A percentile compares a stretch with the other conserved stretches of the same genome.
phyloP scores from a whole-genome alignment of 805 yeast genomes.

The Saccharomycopsis vini region DNA sequence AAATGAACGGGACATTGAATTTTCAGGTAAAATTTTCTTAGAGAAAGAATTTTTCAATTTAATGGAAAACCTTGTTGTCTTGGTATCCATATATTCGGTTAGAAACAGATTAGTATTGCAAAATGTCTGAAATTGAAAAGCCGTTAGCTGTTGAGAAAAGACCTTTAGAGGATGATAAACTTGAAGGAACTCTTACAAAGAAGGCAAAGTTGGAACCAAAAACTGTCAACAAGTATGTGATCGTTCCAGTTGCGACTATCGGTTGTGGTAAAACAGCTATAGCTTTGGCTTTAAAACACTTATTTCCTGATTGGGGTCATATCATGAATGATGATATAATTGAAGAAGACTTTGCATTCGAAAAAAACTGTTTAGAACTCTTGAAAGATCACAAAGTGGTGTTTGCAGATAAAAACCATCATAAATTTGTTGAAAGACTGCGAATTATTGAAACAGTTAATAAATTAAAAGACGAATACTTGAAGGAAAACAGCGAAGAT shows the following conservation, averaged over 20 bases:
- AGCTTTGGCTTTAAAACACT: conserved; percentile 43
- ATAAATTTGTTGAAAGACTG: conserved; percentile 56
- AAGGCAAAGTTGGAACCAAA: conserved; percentile 17
- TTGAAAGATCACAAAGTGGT: conserved; percentile 36
- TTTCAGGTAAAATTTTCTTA: no score
- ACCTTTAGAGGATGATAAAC: neutral
- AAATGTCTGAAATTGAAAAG: neutral
- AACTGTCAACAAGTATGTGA: conserved; percentile 42
- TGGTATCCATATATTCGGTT: no score
- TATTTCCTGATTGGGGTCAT: conserved; percentile 60
- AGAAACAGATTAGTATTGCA: no score
- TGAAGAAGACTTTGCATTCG: conserved; percentile 18
- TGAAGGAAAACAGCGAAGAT: neutral
- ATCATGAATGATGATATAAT: conserved; percentile 74
- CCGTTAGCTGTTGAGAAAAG: neutral
- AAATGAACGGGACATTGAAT: no score
- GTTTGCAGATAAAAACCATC: conserved; percentile 78
- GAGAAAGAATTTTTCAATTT: no score
- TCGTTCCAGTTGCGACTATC: conserved; percentile 80
- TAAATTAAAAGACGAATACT: neutral
- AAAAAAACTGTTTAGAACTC: neutral
- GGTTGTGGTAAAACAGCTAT: conserved; percentile 95
- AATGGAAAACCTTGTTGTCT: no score
- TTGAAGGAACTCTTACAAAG: neutral
- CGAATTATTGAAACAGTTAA: conserved; percentile 50